Conservation (phyloP, 805 yeast species). For the Metschnikowia similis region DNA sequence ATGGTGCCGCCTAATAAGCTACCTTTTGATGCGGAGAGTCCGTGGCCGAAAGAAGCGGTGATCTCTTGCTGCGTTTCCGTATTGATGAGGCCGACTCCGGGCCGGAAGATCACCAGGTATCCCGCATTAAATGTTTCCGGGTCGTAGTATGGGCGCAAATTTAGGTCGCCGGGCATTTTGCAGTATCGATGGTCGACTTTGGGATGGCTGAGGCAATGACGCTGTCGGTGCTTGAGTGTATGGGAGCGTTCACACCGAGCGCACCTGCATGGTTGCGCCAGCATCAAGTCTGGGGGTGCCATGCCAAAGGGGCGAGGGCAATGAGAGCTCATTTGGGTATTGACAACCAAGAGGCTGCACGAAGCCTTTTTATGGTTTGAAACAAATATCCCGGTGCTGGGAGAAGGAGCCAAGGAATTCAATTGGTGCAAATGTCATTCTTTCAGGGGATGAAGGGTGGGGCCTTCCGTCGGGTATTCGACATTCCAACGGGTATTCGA, state of each 20-base stretch:
- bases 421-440: no score
- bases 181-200: not conserved
- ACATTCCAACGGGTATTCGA: no score
- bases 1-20: conserved; percentile 10
- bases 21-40: conserved; percentile 3
- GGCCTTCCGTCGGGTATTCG: no score
- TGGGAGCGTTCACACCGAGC: not conserved
- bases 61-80: conserved; percentile 37
- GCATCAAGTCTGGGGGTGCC: not conserved
- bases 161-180: conserved; percentile 17
- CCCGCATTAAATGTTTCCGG: conserved; percentile 65
- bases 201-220: not conserved
- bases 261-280: not conserved
- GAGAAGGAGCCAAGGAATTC: no score
- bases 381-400: no score
- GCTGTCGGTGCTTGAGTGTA: not conserved
- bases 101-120: conserved; percentile 54
- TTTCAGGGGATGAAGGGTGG: no score
- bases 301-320: no score
- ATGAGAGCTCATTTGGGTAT: no score
- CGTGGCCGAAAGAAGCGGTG: conserved; percentile 24
- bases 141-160: conserved; percentile 65
- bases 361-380: no score
- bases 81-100: conserved; percentile 58
- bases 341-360: no score